These are phyloP conservation scores for Blastobotrys aristatus DNA, from an alignment of 1,139 yeast species.

Conservation along the genomic window DNA sequence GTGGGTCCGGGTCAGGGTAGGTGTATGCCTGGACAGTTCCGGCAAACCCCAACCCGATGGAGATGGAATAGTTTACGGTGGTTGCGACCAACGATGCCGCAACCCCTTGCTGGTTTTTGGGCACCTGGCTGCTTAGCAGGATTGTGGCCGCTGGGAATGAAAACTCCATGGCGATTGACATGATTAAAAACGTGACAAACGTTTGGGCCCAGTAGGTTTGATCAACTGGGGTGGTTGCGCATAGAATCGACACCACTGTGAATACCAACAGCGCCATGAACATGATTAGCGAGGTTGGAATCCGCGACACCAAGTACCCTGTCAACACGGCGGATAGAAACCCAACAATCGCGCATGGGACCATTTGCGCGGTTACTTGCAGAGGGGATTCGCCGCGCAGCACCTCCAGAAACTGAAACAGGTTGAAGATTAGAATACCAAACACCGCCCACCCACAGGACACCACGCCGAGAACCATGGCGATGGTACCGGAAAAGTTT, in stretches of 20 bases:
- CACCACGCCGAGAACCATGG: constrained; percentile 45
- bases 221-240: constrained; percentile 44
- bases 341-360: constrained; percentile 44
- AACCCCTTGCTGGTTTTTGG: constrained; percentile 53
- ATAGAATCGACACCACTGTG: constrained; percentile 39
- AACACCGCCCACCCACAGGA: constrained; percentile 59
- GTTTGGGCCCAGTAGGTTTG: constrained; percentile 53
- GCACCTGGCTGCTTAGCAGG: constrained; percentile 47
- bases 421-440: constrained; percentile 53
- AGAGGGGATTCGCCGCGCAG: constrained; percentile 38
- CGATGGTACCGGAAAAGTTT: constrained; percentile 41
- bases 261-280: constrained; percentile 44
- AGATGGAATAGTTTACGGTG: constrained; percentile 56
- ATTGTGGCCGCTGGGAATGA: constrained; percentile 61
- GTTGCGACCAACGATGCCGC: constrained; percentile 63
- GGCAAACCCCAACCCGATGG: constrained; percentile 60
- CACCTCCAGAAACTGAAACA: constrained; percentile 36
- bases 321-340: constrained; percentile 44
- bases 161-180: constrained; percentile 60
- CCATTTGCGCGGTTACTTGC: constrained; percentile 38
- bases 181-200: constrained; percentile 45
- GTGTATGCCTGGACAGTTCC: constrained; percentile 52
- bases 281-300: constrained; percentile 44
- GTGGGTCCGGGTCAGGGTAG: constrained; percentile 33
- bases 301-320: constrained; percentile 37